Evolutionary conservation across 305 asterid species (phyloP).

Genomic region (Solanum chacoense): DNA sequence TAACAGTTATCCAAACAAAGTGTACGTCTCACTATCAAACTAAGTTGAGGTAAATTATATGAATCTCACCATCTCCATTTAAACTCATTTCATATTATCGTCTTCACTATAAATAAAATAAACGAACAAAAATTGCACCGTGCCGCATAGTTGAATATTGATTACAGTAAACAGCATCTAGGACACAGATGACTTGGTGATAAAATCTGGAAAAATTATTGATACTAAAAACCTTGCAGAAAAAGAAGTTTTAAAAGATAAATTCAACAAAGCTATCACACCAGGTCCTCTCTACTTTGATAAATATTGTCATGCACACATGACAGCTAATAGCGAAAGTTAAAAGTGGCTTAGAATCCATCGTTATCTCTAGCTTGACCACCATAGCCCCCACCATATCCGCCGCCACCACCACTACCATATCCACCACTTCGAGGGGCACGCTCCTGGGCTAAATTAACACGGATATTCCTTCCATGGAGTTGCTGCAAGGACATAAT

Average conservation of each 20-base stretch:
- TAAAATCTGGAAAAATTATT: neutral
- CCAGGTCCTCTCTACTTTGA: neutral
- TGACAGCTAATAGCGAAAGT: conserved; percentile 7
- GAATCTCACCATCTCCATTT: neutral
- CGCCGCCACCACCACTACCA: conserved; percentile 15
- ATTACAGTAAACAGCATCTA: neutral
- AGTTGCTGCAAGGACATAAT: conserved; percentile 23
- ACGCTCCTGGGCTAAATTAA: conserved; percentile 52
- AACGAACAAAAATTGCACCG: neutral
- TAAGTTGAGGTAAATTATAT: neutral
- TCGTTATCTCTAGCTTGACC: conserved; percentile 23
- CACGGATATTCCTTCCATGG: conserved; percentile 72
- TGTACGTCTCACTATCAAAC: neutral
- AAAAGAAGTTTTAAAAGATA: neutral
- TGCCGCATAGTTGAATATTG: neutral
- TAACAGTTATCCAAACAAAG: neutral
- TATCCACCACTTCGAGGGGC: conserved; percentile 26
- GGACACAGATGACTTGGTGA: neutral
- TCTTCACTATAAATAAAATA: neutral
- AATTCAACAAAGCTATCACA: neutral
- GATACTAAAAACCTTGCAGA: neutral
- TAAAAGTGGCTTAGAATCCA: conserved; percentile 12
- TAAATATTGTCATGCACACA: conserved; percentile 10
- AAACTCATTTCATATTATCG: neutral
- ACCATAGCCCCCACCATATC: conserved; percentile 16